Evolutionary conservation across 2,329 filamentous ascomycete species (phyloP).

Genomic region (Truncatella angustata): DNA sequence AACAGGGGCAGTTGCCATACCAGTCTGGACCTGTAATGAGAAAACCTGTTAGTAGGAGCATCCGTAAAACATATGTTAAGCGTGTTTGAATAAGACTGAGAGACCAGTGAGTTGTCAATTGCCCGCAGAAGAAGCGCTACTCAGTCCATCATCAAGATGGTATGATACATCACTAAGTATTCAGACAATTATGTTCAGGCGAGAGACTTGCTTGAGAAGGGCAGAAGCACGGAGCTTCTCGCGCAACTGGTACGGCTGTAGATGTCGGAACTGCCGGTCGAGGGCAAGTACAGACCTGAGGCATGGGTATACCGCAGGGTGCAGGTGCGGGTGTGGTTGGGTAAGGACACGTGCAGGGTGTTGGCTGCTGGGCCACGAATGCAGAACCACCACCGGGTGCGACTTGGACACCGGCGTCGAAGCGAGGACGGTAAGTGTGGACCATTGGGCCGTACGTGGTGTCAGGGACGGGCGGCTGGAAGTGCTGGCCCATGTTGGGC

Average conservation of each 20-base stretch:
- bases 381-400: neutral
- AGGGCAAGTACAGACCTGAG: neutral
- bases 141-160: no score
- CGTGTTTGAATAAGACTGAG: slow-evolving; percentile 10
- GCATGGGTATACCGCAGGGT: neutral
- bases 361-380: neutral
- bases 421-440: slow-evolving; percentile 56
- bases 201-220: slow-evolving; percentile 37
- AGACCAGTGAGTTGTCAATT: no score
- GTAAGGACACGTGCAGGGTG: neutral
- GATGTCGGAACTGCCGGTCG: slow-evolving; percentile 6
- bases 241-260: neutral
- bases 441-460: slow-evolving; percentile 54
- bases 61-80: no score
- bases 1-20: slow-evolving; percentile 17
- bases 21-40: slow-evolving; percentile 6
- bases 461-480: slow-evolving; percentile 58
- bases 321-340: slow-evolving; percentile 19
- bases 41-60: neutral
- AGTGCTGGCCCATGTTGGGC: slow-evolving; percentile 45
- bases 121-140: no score
- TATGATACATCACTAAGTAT: no score
- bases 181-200: no score
- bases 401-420: slow-evolving; percentile 31
- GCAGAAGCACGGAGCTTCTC: slow-evolving; percentile 10